A percentile compares a stretch with the other conserved stretches of the same genome.
Evolutionary conservation across 148 eudicot species (phyloP).

Genomic region (Arctostaphylos glauca): DNA sequence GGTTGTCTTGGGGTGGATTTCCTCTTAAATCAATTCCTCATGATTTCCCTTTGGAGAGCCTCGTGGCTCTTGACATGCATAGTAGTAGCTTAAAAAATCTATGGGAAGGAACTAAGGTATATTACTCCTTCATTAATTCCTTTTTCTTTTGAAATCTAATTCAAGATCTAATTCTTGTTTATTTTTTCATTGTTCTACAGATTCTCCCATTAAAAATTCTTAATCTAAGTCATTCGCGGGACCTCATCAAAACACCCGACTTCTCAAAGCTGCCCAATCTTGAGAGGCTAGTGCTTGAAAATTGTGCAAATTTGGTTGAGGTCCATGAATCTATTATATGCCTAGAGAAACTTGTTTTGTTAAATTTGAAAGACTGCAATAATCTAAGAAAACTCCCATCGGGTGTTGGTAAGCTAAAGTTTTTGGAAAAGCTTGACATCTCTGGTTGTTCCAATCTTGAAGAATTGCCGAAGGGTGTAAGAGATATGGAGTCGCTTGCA

Average conservation of each 20-base stretch:
- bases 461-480: background rate
- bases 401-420: background rate
- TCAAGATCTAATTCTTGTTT: no score
- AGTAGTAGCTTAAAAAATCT: background rate
- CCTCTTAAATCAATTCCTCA: background rate
- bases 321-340: no score
- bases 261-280: background rate
- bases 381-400: no score
- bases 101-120: background rate
- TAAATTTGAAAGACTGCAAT: no score
- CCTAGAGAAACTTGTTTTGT: no score
- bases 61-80: constrained; percentile 8
- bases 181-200: background rate
- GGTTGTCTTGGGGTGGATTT: constrained; percentile 11
- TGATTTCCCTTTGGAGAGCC: background rate
- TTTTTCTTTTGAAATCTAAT: background rate
- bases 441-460: constrained; percentile 12
- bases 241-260: background rate
- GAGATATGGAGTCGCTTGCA: background rate
- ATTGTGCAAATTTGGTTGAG: background rate
- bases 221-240: constrained; percentile 12
- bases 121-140: background rate
- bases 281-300: constrained; percentile 1
- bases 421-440: background rate
- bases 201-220: background rate